Evolutionary conservation across 176 grass and related monocot genomes (phyloP).

Genomic region (Juncus effusus): DNA sequence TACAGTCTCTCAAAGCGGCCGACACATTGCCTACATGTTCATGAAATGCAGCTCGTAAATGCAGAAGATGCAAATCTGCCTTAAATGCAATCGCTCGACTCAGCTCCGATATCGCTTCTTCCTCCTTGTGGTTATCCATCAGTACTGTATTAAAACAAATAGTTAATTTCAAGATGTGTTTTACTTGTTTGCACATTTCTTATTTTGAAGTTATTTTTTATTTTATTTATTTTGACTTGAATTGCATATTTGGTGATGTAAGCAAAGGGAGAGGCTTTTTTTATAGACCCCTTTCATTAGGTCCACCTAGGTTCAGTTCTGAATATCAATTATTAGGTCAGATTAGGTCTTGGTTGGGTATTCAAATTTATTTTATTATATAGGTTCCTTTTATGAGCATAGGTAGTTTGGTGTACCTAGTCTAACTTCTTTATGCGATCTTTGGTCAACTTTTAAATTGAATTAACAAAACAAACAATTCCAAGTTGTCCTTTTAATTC

Average conservation of each 20-base stretch:
- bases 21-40: slow-evolving; percentile 75
- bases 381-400: slow-evolving; percentile 14
- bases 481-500: slow-evolving; percentile 1
- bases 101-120: slow-evolving; percentile 88
- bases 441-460: slow-evolving; percentile 12
- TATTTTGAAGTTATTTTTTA: too few species aligned
- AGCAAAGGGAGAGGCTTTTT: too few species aligned
- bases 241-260: too few species aligned
- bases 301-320: slow-evolving; percentile 17
- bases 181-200: too few species aligned
- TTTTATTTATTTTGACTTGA: too few species aligned
- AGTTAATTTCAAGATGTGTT: too few species aligned
- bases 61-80: slow-evolving; percentile 89
- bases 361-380: background rate
- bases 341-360: slow-evolving; percentile 15
- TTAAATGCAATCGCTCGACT: slow-evolving; percentile 85
- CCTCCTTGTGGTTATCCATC: slow-evolving; percentile 99
- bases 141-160: slow-evolving; percentile 43
- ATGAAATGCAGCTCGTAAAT: slow-evolving; percentile 88
- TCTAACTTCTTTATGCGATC: background rate
- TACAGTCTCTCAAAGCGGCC: slow-evolving; percentile 74
- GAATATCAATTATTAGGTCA: slow-evolving; percentile 18
- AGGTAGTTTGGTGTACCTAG: slow-evolving; percentile 25
- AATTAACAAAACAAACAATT: background rate
- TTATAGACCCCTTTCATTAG: background rate